Conservation (phyloP, 2,329 filamentous ascomycete genomes). For the Westerdykella aurantiaca region DNA sequence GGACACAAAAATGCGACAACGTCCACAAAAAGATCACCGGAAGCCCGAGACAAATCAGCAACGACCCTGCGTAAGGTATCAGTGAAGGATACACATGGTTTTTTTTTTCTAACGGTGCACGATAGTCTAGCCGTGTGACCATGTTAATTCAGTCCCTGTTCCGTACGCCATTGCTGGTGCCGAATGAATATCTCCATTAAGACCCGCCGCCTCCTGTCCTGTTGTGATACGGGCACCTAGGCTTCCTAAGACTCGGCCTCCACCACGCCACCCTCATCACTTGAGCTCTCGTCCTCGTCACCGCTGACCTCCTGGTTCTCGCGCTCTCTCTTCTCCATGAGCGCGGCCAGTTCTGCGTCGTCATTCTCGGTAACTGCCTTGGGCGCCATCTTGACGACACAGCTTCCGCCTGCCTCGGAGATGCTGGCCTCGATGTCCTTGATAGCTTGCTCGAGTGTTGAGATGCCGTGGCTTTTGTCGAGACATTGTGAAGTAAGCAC, state of each 20-base stretch:
- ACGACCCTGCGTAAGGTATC: no score
- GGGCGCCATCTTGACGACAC: conserved; percentile 94
- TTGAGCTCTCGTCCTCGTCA: conserved; percentile 93
- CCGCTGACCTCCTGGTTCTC: conserved; percentile 98
- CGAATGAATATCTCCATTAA: no score
- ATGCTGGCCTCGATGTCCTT: conserved; percentile 79
- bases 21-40: no score
- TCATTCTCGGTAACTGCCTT: conserved; percentile 99
- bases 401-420: conserved; percentile 67
- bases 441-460: conserved; percentile 81
- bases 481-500: conserved; percentile 93
- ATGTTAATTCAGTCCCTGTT: no score
- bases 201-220: no score
- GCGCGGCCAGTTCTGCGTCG: conserved; percentile 89
- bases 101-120: no score
- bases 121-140: no score
- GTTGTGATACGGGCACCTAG: background rate
- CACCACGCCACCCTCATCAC: conserved; percentile 71
- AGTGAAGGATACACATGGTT: no score
- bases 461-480: conserved; percentile 84
- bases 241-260: conserved; percentile 30
- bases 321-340: conserved; percentile 98
- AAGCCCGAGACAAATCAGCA: no score
- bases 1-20: no score
- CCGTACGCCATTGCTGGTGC: no score